phyloP scores from a whole-genome alignment of 176 grass and related monocot species.

The Olyra latifolia region DNA sequence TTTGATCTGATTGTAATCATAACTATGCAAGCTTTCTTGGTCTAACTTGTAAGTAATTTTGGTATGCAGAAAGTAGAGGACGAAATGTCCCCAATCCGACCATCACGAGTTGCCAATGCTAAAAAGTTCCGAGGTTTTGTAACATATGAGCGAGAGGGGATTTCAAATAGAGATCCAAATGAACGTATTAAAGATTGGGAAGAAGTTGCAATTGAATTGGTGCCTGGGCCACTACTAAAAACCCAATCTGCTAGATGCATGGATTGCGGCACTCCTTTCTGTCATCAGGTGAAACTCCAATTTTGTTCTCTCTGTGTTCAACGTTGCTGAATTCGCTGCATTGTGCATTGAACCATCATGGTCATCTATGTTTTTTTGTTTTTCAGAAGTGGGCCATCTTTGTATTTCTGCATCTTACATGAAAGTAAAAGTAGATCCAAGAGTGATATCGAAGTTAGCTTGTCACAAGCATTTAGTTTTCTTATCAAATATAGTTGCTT shows the following conservation, averaged over 20 bases:
- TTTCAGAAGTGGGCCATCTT: background rate
- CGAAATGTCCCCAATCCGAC: conserved; percentile 16
- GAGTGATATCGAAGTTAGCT: background rate
- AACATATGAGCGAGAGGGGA: conserved; percentile 31
- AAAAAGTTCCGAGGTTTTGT: conserved; percentile 50
- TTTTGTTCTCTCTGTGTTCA: background rate
- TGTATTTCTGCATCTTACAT: background rate
- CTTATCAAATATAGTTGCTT: background rate
- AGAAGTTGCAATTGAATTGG: conserved; percentile 55
- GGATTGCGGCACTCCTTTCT: conserved; percentile 69
- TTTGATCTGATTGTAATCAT: background rate
- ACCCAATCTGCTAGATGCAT: conserved; percentile 71
- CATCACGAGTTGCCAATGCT: conserved; percentile 49
- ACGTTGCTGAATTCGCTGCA: background rate
- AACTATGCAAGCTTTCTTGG: background rate
- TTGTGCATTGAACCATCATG: background rate
- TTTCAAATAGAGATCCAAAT: conserved; percentile 48
- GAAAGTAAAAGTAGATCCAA: background rate
- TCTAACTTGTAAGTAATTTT: conserved; percentile 27
- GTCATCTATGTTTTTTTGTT: background rate
- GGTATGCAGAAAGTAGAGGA: conserved; percentile 24
- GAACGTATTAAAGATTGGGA: conserved; percentile 55
- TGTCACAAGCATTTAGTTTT: conserved; percentile 10
- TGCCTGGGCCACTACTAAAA: conserved; percentile 43
- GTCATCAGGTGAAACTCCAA: conserved; percentile 62